These are phyloP conservation scores for Albifimbria verrucaria DNA, from an alignment of 2,329 filamentous ascomycete species.

Conservation along the genomic window DNA sequence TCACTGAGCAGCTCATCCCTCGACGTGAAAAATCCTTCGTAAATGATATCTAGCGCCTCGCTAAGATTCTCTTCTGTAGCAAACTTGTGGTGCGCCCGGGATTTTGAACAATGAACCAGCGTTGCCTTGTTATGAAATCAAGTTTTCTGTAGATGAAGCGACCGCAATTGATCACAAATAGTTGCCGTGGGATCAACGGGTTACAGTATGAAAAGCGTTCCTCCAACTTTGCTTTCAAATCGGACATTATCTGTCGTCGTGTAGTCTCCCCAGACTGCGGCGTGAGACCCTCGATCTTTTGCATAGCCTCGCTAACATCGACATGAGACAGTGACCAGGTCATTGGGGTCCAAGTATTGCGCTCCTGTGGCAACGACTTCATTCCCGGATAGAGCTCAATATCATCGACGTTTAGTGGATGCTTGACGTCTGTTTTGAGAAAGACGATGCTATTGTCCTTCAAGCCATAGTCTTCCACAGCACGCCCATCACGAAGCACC, in stretches of 20 bases:
- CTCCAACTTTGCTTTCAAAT: constrained; percentile 41
- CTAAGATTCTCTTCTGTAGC: constrained; percentile 22
- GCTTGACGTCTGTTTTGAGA: neutral
- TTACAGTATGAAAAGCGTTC: constrained; percentile 46
- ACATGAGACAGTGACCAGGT: neutral
- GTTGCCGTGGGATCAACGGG: constrained; percentile 41
- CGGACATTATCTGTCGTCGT: constrained; percentile 45
- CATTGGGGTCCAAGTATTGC: constrained; percentile 1
- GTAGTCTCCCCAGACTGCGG: neutral
- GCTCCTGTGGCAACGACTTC: neutral
- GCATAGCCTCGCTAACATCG: neutral
- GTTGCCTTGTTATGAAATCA: constrained; percentile 25
- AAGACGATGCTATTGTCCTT: neutral
- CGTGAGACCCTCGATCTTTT: neutral
- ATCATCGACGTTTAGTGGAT: constrained; percentile 6
- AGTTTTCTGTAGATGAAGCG: constrained; percentile 22
- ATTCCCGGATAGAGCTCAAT: constrained; percentile 4
- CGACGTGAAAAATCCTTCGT: constrained; percentile 17
- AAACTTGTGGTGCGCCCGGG: constrained; percentile 7
- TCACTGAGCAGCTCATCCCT: constrained; percentile 20
- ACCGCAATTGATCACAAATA: constrained; percentile 16
- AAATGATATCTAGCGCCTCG: constrained; percentile 22
- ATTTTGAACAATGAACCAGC: constrained; percentile 11
- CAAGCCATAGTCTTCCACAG: constrained; percentile 20
- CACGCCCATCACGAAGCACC: constrained; percentile 32